phyloP scores from a whole-genome alignment of 441 rosid species.

The Adansonia grandidieri region DNA sequence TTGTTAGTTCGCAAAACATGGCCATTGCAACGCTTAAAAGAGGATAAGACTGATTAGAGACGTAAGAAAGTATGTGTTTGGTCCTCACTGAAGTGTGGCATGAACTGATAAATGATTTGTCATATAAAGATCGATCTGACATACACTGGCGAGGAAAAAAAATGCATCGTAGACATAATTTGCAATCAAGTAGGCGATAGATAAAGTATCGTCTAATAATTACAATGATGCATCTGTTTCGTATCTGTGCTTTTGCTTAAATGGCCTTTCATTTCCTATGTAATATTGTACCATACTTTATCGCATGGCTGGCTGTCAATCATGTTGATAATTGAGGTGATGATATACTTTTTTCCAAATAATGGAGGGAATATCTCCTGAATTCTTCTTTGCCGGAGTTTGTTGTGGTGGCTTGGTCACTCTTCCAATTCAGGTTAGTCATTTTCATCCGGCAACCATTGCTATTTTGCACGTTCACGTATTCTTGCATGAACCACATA shows the following conservation, averaged over 20 bases:
- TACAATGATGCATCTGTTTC: neutral
- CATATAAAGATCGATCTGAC: neutral
- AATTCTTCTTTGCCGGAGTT: conserved; percentile 85
- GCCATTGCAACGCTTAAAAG: neutral
- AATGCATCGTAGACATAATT: neutral
- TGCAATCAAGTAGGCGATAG: neutral
- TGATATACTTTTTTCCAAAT: conserved; percentile 2
- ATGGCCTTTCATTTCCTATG: neutral
- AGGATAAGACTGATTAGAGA: neutral
- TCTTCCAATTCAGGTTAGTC: conserved; percentile 72
- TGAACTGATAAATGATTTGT: neutral
- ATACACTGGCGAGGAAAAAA: neutral
- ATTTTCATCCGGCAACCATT: neutral
- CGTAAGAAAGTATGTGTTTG: neutral
- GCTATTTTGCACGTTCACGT: neutral
- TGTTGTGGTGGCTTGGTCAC: conserved; percentile 87
- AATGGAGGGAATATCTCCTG: conserved; percentile 71
- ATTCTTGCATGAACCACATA: neutral
- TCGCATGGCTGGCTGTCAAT: neutral
- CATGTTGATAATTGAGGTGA: neutral
- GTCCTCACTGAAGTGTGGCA: neutral
- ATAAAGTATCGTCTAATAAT: conserved; percentile 6
- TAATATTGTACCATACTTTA: neutral
- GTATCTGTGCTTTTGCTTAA: neutral
- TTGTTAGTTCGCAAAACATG: neutral